A percentile compares a stretch with the other conserved stretches of the same genome.
These are phyloP conservation scores for Ramaria sp. DNA, from an alignment of 768 basidiomycete species.

Conservation along the genomic window DNA sequence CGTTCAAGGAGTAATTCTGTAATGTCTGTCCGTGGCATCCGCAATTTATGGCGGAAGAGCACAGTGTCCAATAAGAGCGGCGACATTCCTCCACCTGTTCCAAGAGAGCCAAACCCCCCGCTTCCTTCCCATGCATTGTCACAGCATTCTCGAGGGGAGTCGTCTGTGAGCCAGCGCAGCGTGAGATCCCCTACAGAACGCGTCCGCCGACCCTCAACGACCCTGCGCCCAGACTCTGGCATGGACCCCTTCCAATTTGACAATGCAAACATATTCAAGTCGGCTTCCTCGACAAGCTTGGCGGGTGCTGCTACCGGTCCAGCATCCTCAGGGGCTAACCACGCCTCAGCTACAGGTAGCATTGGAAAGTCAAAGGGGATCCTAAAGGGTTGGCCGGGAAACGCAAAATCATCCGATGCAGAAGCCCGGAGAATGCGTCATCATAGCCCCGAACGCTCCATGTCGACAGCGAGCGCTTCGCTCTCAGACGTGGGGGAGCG, in stretches of 20 bases:
- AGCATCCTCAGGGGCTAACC: not conserved
- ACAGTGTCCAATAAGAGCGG: not conserved
- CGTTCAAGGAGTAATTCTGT: conserved; percentile 36
- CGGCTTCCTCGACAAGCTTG: not conserved
- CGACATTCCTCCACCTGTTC: not conserved
- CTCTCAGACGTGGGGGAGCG: not conserved
- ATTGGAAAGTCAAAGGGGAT: conserved; percentile 5
- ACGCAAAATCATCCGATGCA: conserved; percentile 3
- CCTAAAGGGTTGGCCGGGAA: not conserved
- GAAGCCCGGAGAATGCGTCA: not conserved
- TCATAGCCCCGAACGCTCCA: not conserved
- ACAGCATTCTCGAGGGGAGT: conserved; percentile 3
- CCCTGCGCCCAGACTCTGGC: conserved; percentile 17
- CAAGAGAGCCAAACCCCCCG: not conserved
- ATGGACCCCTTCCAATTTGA: conserved; percentile 54
- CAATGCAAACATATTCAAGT: conserved; percentile 9
- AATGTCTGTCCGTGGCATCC: conserved; percentile 39
- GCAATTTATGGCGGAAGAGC: conserved; percentile 10
- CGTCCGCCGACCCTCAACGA: conserved; percentile 19
- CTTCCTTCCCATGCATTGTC: conserved; percentile 10
- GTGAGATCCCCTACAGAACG: conserved; percentile 25
- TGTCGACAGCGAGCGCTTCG: not conserved
- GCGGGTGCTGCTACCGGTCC: not conserved
- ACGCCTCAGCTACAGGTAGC: not conserved
- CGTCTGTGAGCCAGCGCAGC: conserved; percentile 2